Conservation (phyloP, 345 rosid genomes). For the Lepidium didymum region DNA sequence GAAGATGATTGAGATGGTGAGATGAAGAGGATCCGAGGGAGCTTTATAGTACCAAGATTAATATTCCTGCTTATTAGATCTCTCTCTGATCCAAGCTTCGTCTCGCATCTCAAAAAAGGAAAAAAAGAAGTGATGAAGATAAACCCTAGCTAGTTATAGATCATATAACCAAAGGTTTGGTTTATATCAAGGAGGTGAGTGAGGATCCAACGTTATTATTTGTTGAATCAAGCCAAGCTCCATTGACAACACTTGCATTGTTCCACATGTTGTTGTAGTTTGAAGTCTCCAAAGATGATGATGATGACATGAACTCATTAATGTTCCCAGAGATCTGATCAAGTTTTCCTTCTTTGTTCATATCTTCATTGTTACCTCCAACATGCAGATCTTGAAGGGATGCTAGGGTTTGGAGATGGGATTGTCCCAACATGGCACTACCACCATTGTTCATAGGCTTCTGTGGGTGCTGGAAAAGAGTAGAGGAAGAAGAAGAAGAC, state of each 20-base stretch:
- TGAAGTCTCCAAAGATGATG: slow-evolving; percentile 47
- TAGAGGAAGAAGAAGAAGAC: slow-evolving; percentile 43
- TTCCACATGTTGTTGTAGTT: slow-evolving; percentile 28
- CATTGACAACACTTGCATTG: slow-evolving; percentile 29
- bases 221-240: slow-evolving; percentile 68
- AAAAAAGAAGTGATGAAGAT: slow-evolving; percentile 14
- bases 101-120: slow-evolving; percentile 39
- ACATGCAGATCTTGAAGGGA: slow-evolving; percentile 50
- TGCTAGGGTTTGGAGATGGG: slow-evolving; percentile 33
- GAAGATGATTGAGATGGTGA: slow-evolving; percentile 42
- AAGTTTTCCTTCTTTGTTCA: slow-evolving; percentile 38
- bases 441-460: slow-evolving; percentile 34
- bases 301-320: slow-evolving; percentile 26
- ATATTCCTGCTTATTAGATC: slow-evolving; percentile 45
- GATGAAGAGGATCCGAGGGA: slow-evolving; percentile 91
- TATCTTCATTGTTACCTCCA: slow-evolving; percentile 27
- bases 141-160: slow-evolving; percentile 36
- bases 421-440: slow-evolving; percentile 33
- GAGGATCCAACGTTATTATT: slow-evolving; percentile 58
- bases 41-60: slow-evolving; percentile 61
- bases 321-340: slow-evolving; percentile 28
- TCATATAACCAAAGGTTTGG: slow-evolving; percentile 30
- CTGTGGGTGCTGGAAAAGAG: slow-evolving; percentile 38
- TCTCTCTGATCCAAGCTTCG: slow-evolving; percentile 79
- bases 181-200: slow-evolving; percentile 66